Evolutionary conservation across 2,329 filamentous ascomycete species (phyloP).

Genomic region (Fusarium clavum): DNA sequence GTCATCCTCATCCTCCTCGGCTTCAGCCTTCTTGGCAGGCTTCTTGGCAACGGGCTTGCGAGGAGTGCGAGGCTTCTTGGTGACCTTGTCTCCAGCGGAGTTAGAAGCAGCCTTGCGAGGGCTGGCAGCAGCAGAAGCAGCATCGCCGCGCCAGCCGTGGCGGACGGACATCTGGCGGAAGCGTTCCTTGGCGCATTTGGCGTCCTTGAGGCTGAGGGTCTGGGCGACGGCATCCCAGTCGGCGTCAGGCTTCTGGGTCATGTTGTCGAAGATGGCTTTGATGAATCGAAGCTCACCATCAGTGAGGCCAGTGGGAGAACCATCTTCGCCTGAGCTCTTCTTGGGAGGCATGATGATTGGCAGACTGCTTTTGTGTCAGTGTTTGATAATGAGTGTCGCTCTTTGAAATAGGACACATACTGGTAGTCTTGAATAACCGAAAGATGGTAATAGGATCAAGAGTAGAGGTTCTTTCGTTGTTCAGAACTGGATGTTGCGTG

Average conservation of each 20-base stretch:
- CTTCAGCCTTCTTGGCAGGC: constrained; percentile 45
- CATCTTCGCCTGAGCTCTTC: constrained; percentile 43
- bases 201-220: constrained; percentile 54
- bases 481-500: neutral
- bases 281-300: constrained; percentile 54
- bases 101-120: constrained; percentile 48
- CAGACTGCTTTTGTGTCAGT: constrained; percentile 17
- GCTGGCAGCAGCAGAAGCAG: constrained; percentile 13
- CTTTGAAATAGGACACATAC: constrained; percentile 6
- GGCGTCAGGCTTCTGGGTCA: constrained; percentile 55
- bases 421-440: neutral
- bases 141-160: constrained; percentile 53
- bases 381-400: neutral
- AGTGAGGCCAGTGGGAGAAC: constrained; percentile 46
- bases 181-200: constrained; percentile 56
- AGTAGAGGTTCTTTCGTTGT: neutral
- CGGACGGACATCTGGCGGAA: constrained; percentile 56
- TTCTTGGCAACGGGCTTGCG: constrained; percentile 49
- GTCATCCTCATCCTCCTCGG: constrained; percentile 41
- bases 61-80: constrained; percentile 49
- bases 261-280: constrained; percentile 57
- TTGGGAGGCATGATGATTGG: constrained; percentile 49
- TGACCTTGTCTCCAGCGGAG: constrained; percentile 44
- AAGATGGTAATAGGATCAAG: neutral
- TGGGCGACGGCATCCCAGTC: constrained; percentile 56